These are phyloP conservation scores for Neurospora sp. DNA, from an alignment of 2,329 filamentous ascomycete genomes.

Conservation along the genomic window DNA sequence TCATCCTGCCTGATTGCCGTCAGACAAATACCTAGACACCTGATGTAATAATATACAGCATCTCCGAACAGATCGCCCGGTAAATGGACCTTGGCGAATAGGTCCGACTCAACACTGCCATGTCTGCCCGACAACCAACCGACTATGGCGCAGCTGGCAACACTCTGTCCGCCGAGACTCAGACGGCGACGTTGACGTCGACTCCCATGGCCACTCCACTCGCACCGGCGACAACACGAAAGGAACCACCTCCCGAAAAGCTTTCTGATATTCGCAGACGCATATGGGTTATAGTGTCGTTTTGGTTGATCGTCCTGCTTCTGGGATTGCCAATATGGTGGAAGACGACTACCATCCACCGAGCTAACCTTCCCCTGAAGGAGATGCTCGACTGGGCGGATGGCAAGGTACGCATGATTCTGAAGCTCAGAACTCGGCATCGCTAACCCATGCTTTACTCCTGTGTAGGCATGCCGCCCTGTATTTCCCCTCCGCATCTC, in stretches of 20 bases:
- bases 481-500: slow-evolving; percentile 80
- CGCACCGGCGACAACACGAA: slow-evolving; percentile 15
- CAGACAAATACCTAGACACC: not conserved
- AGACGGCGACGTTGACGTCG: slow-evolving; percentile 1
- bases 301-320: slow-evolving; percentile 78
- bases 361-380: slow-evolving; percentile 71
- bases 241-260: slow-evolving; percentile 68
- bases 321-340: slow-evolving; percentile 93
- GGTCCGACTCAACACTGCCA: slow-evolving; percentile 6
- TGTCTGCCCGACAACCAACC: slow-evolving; percentile 14
- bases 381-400: slow-evolving; percentile 89
- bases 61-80: not conserved
- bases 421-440: not conserved
- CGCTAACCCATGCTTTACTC: not conserved
- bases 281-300: slow-evolving; percentile 69
- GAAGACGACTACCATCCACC: slow-evolving; percentile 85
- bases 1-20: not conserved
- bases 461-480: slow-evolving; percentile 65
- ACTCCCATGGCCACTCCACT: slow-evolving; percentile 2
- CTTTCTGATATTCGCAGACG: slow-evolving; percentile 59
- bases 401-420: slow-evolving; percentile 56
- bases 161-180: not conserved
- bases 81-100: not conserved
- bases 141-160: slow-evolving; percentile 8
- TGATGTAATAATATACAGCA: not conserved